phyloP scores from a whole-genome alignment of 768 basidiomycete species.

The Chlorophyllum brunneum region DNA sequence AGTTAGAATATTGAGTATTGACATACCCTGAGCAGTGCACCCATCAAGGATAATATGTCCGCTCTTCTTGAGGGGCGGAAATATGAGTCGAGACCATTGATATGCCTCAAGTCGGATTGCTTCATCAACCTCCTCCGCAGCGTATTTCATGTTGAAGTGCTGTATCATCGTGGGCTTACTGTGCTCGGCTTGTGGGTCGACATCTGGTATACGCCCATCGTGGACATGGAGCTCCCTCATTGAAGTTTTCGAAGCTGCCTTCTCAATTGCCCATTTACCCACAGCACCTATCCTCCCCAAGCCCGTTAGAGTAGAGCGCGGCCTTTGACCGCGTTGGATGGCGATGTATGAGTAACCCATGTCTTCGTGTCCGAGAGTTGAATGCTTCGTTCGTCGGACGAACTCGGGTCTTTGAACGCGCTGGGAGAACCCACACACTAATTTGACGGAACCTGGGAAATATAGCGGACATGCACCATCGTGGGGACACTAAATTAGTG shows the following conservation, averaged over 20 bases:
- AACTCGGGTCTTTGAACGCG: slow-evolving; percentile 84
- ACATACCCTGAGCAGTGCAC: slow-evolving; percentile 76
- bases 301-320: slow-evolving; percentile 32
- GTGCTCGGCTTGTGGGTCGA: slow-evolving; percentile 10
- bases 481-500: slow-evolving; percentile 72
- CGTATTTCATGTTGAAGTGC: slow-evolving; percentile 10
- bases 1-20: not conserved
- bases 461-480: slow-evolving; percentile 81
- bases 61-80: slow-evolving; percentile 87
- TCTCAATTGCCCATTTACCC: slow-evolving; percentile 40
- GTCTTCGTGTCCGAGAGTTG: slow-evolving; percentile 80
- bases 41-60: slow-evolving; percentile 92
- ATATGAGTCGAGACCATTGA: slow-evolving; percentile 86
- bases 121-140: slow-evolving; percentile 37
- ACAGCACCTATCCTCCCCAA: slow-evolving; percentile 53
- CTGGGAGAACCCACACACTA: slow-evolving; percentile 83
- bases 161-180: not conserved
- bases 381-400: slow-evolving; percentile 85
- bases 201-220: slow-evolving; percentile 23
- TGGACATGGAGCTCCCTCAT: slow-evolving; percentile 41
- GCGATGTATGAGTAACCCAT: slow-evolving; percentile 88
- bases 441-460: slow-evolving; percentile 43
- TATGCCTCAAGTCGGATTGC: slow-evolving; percentile 73
- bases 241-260: slow-evolving; percentile 23
- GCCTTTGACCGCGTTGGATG: slow-evolving; percentile 74